Evolutionary conservation across 2,329 filamentous ascomycete genomes (phyloP), one percentile per base, ranked within the genome.

Genomic region (Scytalidium lignicola): DNA sequence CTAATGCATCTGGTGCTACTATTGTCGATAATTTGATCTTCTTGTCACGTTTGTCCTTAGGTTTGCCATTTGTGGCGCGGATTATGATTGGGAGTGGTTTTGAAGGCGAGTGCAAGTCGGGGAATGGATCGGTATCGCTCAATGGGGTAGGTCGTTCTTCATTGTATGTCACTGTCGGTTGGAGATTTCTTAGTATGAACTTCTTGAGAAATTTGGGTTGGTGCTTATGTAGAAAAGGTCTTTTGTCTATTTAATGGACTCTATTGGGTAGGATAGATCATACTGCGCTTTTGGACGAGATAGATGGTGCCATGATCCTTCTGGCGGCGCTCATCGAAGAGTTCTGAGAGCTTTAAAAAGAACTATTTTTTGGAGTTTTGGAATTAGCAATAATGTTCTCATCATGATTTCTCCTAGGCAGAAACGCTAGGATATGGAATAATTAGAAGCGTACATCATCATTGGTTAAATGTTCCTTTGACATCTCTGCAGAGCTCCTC

Each of bases 1-100:
- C 90, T 10, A 97, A 67, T 4, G 86, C 81, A 50, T 85, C 80
- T 1, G 86, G 81, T 48, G 86, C 77, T 1, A 97, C 90, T 0
- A 96, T 69, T 0, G 93, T 97, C 2, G 88, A 89, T 21, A 96
- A 65, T 67, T 91, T 95, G 57, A 88, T 70, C 57, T 85, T 84
- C 49, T 75, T 67, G 39, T 73, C 73, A 45, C 57, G 57, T 21
- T 68, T 64, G 49, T 62, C 68, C 69, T 45, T 69, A 64, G 73
- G 78, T 63, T 86, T 88, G 60, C 88, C 90, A 67, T 97, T 89
- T 28, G 87, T 86, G 13, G 90, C 92, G 52, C 90, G 85, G 56
- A 99, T 80, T 41, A 97, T 72, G 51, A 97, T 72, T 7, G 90
- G 85, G 13, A 86, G 71, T 5, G 84, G 82, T 22, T 72, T 70